Evolutionary conservation across 192 early-diverging fungal species (phyloP).

Genomic region (Rhizoclosmatium globosum): DNA sequence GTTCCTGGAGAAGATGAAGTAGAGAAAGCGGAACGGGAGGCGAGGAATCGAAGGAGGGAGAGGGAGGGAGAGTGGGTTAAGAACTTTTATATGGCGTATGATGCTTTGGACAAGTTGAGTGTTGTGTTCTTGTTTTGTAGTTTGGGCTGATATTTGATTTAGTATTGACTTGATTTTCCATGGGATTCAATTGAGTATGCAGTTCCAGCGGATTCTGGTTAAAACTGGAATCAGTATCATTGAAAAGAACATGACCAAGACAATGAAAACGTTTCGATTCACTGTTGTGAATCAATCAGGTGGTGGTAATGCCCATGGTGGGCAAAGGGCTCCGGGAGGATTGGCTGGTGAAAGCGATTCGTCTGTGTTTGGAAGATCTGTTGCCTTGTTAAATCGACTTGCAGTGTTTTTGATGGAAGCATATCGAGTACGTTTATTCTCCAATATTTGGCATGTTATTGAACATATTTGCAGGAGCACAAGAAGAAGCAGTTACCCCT

Average conservation of each 20-base stretch:
- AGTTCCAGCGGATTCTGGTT: constrained; percentile 78
- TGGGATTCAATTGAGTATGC: constrained; percentile 79
- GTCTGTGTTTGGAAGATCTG: constrained; percentile 51
- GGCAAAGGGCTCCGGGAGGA: constrained; percentile 26
- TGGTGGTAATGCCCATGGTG: constrained; percentile 14
- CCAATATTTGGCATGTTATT: not conserved
- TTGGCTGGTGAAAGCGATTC: constrained; percentile 48
- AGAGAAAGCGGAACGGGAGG: constrained; percentile 18
- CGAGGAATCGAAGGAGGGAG: constrained; percentile 20
- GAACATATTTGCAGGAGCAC: constrained; percentile 63
- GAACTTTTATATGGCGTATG: constrained; percentile 91
- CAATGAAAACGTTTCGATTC: constrained; percentile 76
- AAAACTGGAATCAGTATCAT: constrained; percentile 82
- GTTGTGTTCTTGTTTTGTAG: not conserved
- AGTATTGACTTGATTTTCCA: constrained; percentile 61
- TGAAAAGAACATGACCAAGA: constrained; percentile 80
- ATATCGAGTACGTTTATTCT: constrained; percentile 58
- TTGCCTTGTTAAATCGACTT: constrained; percentile 70
- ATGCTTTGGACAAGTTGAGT: constrained; percentile 73
- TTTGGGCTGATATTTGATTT: not conserved
- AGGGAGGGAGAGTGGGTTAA: constrained; percentile 64
- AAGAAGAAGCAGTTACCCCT: constrained; percentile 76
- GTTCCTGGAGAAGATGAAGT: constrained; percentile 37
- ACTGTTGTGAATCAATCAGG: constrained; percentile 69
- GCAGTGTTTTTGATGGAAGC: constrained; percentile 85